These are phyloP conservation scores for Zarea fungicola DNA, from an alignment of 2,329 filamentous ascomycete genomes.

Conservation along the genomic window DNA sequence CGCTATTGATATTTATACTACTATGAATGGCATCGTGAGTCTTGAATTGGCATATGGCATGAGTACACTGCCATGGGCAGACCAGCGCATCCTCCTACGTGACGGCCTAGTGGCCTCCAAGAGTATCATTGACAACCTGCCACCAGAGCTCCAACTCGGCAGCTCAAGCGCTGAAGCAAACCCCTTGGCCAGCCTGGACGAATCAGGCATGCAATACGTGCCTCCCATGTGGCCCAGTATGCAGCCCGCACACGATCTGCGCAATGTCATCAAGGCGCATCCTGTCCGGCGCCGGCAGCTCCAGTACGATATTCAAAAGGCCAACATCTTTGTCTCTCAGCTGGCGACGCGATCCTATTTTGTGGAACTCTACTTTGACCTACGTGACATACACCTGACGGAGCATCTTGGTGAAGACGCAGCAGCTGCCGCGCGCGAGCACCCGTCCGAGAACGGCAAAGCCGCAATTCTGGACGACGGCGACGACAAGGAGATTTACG, in stretches of 20 bases:
- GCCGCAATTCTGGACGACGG: constrained; percentile 32
- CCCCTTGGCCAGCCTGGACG: constrained; percentile 36
- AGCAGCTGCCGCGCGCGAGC: constrained; percentile 24
- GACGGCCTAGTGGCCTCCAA: constrained; percentile 68
- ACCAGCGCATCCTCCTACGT: constrained; percentile 69
- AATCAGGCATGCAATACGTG: constrained; percentile 46
- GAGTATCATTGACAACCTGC: constrained; percentile 60
- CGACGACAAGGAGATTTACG: constrained; percentile 47
- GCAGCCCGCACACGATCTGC: constrained; percentile 45
- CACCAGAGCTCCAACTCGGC: constrained; percentile 60
- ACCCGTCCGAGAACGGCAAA: constrained; percentile 32
- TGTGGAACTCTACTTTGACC: constrained; percentile 78
- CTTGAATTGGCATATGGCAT: constrained; percentile 79
- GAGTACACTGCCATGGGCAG: constrained; percentile 68
- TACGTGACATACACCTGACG: constrained; percentile 60
- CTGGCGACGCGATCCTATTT: constrained; percentile 77
- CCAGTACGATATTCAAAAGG: constrained; percentile 87
- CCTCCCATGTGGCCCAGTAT: constrained; percentile 44
- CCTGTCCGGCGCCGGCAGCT: constrained; percentile 50
- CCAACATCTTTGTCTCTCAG: constrained; percentile 80
- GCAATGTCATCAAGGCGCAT: constrained; percentile 44
- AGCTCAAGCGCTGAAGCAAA: constrained; percentile 31
- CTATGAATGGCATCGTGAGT: constrained; percentile 73
- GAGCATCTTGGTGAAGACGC: too few species aligned
- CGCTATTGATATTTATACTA: constrained; percentile 71